These are phyloP conservation scores for Diaporthe destruens DNA, from an alignment of 2,329 filamentous ascomycete genomes.

Conservation along the genomic window DNA sequence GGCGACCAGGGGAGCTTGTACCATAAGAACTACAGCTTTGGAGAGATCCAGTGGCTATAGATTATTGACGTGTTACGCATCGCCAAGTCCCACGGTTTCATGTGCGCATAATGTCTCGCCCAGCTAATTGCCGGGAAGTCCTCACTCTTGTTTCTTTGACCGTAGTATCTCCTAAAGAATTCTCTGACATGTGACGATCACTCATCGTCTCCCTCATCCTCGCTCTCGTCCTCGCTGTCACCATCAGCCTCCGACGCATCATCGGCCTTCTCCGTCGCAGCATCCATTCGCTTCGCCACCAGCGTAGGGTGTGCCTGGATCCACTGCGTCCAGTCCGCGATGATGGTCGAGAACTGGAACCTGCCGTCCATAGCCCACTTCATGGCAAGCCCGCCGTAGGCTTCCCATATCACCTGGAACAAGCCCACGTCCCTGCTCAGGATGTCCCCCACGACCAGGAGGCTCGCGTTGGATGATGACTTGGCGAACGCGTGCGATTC, in stretches of 20 bases:
- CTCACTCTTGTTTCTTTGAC: background rate
- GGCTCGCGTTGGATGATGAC: constrained; percentile 79
- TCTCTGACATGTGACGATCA: background rate
- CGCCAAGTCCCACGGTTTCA: background rate
- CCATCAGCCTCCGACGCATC: background rate
- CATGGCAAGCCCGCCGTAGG: constrained; percentile 65
- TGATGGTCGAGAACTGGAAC: constrained; percentile 64
- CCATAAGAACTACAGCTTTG: constrained; percentile 19
- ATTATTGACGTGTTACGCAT: constrained; percentile 41
- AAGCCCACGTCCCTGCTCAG: constrained; percentile 59
- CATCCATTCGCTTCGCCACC: constrained; percentile 27
- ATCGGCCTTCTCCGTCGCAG: constrained; percentile 8
- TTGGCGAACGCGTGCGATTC: constrained; percentile 77
- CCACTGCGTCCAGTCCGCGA: constrained; percentile 82
- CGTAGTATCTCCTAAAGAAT: background rate
- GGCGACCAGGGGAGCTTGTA: constrained; percentile 10
- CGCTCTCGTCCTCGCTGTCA: background rate
- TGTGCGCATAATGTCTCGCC: background rate
- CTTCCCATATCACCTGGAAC: constrained; percentile 52
- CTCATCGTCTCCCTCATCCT: constrained; percentile 11
- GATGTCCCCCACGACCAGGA: constrained; percentile 75
- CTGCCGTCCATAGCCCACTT: constrained; percentile 36
- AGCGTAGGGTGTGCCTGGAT: constrained; percentile 38
- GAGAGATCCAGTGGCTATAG: constrained; percentile 42
- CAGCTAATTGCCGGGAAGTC: background rate